These are phyloP conservation scores for Chalaropsis ovoidea DNA, from an alignment of 2,329 filamentous ascomycete genomes.

Conservation along the genomic window DNA sequence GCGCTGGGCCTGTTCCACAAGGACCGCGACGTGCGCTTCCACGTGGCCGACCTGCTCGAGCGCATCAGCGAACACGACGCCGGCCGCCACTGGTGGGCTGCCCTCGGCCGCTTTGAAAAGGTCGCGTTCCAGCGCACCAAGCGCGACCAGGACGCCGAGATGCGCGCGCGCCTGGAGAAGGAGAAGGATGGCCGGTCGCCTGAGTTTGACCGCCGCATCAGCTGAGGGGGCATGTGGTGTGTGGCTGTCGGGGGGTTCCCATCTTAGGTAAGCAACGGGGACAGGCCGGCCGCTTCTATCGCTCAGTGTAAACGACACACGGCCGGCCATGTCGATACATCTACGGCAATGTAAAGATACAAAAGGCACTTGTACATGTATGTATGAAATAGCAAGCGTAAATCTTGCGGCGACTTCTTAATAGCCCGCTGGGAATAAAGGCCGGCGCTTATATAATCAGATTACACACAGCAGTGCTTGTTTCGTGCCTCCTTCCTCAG, in stretches of 20 bases:
- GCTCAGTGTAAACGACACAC: not conserved
- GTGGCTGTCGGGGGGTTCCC: not conserved
- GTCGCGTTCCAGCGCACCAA: constrained; percentile 72
- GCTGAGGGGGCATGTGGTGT: constrained; percentile 33
- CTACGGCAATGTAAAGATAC: not conserved
- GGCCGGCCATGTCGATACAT: not conserved
- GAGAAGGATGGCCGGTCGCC: constrained; percentile 33
- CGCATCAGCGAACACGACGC: constrained; percentile 78
- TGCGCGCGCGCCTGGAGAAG: constrained; percentile 39
- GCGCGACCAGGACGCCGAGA: constrained; percentile 50
- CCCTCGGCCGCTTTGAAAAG: constrained; percentile 78
- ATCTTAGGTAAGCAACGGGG: not conserved
- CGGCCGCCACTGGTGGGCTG: constrained; percentile 84
- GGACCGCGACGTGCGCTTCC: constrained; percentile 64
- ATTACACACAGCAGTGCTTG: not conserved
- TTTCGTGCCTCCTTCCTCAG: too few species aligned
- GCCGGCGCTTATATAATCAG: not conserved
- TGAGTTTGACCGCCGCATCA: constrained; percentile 41
- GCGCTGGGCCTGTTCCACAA: constrained; percentile 88
- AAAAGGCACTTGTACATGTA: not conserved
- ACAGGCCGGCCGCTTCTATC: not conserved
- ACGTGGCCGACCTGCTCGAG: constrained; percentile 69
- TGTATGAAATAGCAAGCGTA: not conserved
- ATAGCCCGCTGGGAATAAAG: not conserved
- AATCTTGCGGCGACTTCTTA: not conserved